phyloP scores from a whole-genome alignment of 768 basidiomycete species.

The Psilocybe subaeruginosa region DNA sequence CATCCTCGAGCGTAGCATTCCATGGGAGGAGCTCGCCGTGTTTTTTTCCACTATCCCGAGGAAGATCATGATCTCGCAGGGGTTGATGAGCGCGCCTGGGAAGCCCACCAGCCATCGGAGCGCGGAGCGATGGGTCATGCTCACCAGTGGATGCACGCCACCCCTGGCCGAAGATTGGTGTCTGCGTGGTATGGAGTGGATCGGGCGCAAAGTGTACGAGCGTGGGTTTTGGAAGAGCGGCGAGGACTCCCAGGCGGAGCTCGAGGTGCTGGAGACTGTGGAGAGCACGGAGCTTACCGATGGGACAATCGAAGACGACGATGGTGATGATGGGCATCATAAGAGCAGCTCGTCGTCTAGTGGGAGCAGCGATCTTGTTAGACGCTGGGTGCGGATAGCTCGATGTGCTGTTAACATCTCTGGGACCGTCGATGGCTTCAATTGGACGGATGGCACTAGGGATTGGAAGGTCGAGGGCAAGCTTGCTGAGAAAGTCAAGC shows the following conservation, averaged over 20 bases:
- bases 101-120: slow-evolving; percentile 15
- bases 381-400: slow-evolving; percentile 77
- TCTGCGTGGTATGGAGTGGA: slow-evolving; percentile 96
- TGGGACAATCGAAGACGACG: slow-evolving; percentile 83
- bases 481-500: slow-evolving; percentile 67
- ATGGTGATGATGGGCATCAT: slow-evolving; percentile 49
- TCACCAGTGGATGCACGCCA: slow-evolving; percentile 68
- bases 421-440: slow-evolving; percentile 75
- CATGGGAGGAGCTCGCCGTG: slow-evolving; percentile 76
- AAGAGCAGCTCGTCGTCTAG: slow-evolving; percentile 21
- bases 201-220: slow-evolving; percentile 86
- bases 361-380: slow-evolving; percentile 41
- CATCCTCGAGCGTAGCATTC: slow-evolving; percentile 75
- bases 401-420: slow-evolving; percentile 73
- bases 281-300: slow-evolving; percentile 65
- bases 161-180: slow-evolving; percentile 95
- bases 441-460: slow-evolving; percentile 59
- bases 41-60: slow-evolving; percentile 67
- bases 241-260: slow-evolving; percentile 67
- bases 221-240: slow-evolving; percentile 92
- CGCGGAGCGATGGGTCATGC: slow-evolving; percentile 64
- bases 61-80: slow-evolving; percentile 50
- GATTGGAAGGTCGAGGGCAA: slow-evolving; percentile 67
- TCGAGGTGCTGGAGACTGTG: slow-evolving; percentile 74
- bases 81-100: slow-evolving; percentile 30